phyloP scores from a whole-genome alignment of 805 yeast genomes.

The Torulaspora microellipsoides region DNA sequence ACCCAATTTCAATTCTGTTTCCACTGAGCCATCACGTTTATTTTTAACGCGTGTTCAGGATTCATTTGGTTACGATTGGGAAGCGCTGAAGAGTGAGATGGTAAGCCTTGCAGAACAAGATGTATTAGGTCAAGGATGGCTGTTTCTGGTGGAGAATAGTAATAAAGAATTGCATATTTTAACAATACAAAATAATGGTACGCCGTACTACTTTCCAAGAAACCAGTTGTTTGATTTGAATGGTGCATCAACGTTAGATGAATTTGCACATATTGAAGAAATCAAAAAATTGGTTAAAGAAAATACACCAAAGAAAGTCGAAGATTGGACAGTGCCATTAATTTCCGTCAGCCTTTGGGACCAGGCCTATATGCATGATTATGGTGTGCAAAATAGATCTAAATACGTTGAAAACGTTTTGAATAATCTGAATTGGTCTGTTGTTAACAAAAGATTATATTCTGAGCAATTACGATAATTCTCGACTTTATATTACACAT shows the following conservation, averaged over 20 bases:
- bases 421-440: conserved; percentile 80
- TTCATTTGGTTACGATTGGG: conserved; percentile 36
- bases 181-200: conserved; percentile 65
- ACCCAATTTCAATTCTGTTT: conserved; percentile 14
- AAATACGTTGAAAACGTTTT: conserved; percentile 70
- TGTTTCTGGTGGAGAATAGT: conserved; percentile 62
- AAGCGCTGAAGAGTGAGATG: conserved; percentile 48
- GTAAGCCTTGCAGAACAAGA: conserved; percentile 45
- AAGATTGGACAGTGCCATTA: conserved; percentile 58
- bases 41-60: conserved; percentile 36
- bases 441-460: conserved; percentile 46
- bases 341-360: conserved; percentile 85
- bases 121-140: conserved; percentile 63
- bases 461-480: conserved; percentile 9
- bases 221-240: conserved; percentile 74
- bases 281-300: conserved; percentile 40
- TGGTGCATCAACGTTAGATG: conserved; percentile 57
- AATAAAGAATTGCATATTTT: conserved; percentile 53
- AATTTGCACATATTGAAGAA: conserved; percentile 43
- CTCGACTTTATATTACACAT: conserved; percentile 1
- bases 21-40: conserved; percentile 36
- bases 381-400: conserved; percentile 70
- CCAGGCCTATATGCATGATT: conserved; percentile 78
- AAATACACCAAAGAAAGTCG: conserved; percentile 31
- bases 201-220: conserved; percentile 66